These are phyloP conservation scores for Zygnema cylindricum DNA, from an alignment of 139 green algal genomes.

Conservation along the genomic window DNA sequence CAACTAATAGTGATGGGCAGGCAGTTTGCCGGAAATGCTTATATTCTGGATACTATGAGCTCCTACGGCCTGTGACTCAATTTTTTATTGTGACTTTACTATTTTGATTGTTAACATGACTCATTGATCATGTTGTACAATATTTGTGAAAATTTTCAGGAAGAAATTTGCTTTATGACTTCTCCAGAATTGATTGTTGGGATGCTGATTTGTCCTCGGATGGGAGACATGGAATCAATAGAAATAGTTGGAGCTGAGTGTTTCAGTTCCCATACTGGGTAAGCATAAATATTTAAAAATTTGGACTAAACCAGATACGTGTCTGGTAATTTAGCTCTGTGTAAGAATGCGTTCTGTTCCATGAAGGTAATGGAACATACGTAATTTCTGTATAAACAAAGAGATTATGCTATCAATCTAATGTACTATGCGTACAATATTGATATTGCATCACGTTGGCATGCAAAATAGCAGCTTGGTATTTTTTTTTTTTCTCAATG, in stretches of 20 bases:
- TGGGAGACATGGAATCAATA: slow-evolving; percentile 52
- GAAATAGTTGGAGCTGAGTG: slow-evolving; percentile 53
- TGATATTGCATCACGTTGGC: too few relatives aligned
- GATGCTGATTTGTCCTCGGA: slow-evolving; percentile 50
- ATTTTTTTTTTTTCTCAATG: too few relatives aligned
- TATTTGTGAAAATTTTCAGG: slow-evolving; percentile 5
- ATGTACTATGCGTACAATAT: too few relatives aligned
- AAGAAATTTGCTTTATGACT: slow-evolving; percentile 57
- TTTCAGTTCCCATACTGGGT: slow-evolving; percentile 55
- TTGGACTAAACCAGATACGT: too few relatives aligned
- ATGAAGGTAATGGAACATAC: too few relatives aligned
- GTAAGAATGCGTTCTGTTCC: too few relatives aligned
- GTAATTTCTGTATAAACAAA: too few relatives aligned
- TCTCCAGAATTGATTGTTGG: slow-evolving; percentile 54
- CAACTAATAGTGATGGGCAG: background rate
- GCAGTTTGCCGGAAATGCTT: background rate
- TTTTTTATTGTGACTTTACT: background rate
- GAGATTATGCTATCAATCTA: too few relatives aligned
- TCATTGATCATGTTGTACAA: background rate
- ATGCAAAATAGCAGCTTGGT: too few relatives aligned
- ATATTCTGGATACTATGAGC: background rate
- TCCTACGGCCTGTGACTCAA: background rate
- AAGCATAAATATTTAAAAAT: too few relatives aligned
- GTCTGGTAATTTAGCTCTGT: too few relatives aligned
- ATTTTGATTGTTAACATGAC: background rate